Conservation (phyloP, 352 stramenopile species). For the Globisporangium heterothallicum region DNA sequence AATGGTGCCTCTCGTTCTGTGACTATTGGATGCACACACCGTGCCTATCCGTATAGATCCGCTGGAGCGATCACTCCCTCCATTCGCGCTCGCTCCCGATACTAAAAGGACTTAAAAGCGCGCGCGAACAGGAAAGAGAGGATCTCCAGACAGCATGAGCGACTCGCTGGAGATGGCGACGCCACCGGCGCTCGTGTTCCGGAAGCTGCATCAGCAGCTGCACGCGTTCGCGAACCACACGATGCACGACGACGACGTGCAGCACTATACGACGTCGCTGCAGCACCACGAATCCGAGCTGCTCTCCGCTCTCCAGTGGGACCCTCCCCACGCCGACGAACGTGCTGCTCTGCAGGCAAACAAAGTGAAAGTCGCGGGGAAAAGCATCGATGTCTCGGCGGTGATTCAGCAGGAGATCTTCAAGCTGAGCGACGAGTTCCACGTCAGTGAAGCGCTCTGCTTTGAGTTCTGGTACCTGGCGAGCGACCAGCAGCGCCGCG, state of each 20-base stretch:
- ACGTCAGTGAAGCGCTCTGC: conserved; percentile 51
- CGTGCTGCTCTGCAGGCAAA: conserved; percentile 61
- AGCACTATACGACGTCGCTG: conserved; percentile 52
- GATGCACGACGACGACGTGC: conserved; percentile 57
- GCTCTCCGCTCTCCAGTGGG: conserved; percentile 32
- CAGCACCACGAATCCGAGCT: conserved; percentile 36
- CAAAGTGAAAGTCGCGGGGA: conserved; percentile 50
- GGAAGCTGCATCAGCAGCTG: conserved; percentile 69
- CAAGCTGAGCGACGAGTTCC: conserved; percentile 78
- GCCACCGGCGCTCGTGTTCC: conserved; percentile 60
- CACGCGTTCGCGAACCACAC: conserved; percentile 55
- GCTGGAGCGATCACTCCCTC: conserved; percentile 4
- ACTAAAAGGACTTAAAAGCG: neutral
- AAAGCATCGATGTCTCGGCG: conserved; percentile 66
- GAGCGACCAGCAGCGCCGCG: conserved; percentile 58
- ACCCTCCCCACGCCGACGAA: conserved; percentile 33
- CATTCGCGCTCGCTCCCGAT: conserved; percentile 2
- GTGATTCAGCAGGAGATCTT: conserved; percentile 80
- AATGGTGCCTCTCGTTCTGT: neutral
- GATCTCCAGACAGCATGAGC: conserved; percentile 21
- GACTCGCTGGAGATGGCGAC: conserved; percentile 36
- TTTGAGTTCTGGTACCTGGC: conserved; percentile 77
- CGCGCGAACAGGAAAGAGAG: conserved; percentile 1
- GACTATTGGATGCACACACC: neutral
- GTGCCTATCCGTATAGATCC: neutral